A percentile compares a stretch with the other conserved stretches of the same genome.
These are phyloP conservation scores for Escovopsis sp. DNA, from an alignment of 2,329 filamentous ascomycete species.

Conservation along the genomic window DNA sequence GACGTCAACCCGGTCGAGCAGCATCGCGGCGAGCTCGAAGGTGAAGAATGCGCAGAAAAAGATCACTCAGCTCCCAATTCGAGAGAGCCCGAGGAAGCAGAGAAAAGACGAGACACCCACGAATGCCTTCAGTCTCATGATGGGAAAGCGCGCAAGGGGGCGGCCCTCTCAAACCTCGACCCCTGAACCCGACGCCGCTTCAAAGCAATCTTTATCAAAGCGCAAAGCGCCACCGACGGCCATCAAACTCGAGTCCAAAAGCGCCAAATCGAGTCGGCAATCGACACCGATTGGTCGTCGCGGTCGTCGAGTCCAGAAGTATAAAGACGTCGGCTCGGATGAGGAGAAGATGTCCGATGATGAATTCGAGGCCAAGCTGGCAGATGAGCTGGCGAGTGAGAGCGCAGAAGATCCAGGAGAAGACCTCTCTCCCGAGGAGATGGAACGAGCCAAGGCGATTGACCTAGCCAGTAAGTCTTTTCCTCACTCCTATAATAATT, in stretches of 20 bases:
- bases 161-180: slow-evolving; percentile 14
- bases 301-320: slow-evolving; percentile 33
- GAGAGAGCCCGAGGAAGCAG: slow-evolving; percentile 21
- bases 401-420: slow-evolving; percentile 22
- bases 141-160: slow-evolving; percentile 26
- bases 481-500: neutral
- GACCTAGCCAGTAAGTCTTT: slow-evolving; percentile 55
- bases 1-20: slow-evolving; percentile 26
- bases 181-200: slow-evolving; percentile 7
- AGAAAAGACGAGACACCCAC: slow-evolving; percentile 12
- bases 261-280: slow-evolving; percentile 55
- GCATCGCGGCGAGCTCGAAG: slow-evolving; percentile 10
- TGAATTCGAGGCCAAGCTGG: slow-evolving; percentile 68
- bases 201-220: slow-evolving; percentile 13
- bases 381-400: slow-evolving; percentile 39
- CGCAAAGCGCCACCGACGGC: slow-evolving; percentile 17
- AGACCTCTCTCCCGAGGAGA: slow-evolving; percentile 39
- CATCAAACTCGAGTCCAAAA: slow-evolving; percentile 41
- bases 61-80: slow-evolving; percentile 18
- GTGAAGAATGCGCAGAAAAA: slow-evolving; percentile 7
- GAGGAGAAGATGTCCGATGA: slow-evolving; percentile 58
- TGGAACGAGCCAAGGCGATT: slow-evolving; percentile 50
- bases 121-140: slow-evolving; percentile 41
- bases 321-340: slow-evolving; percentile 42
- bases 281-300: slow-evolving; percentile 54